Base-by-base conservation (phyloP, 1,139 yeast genomes). In the Scheffersomyces lignicola region DNA sequence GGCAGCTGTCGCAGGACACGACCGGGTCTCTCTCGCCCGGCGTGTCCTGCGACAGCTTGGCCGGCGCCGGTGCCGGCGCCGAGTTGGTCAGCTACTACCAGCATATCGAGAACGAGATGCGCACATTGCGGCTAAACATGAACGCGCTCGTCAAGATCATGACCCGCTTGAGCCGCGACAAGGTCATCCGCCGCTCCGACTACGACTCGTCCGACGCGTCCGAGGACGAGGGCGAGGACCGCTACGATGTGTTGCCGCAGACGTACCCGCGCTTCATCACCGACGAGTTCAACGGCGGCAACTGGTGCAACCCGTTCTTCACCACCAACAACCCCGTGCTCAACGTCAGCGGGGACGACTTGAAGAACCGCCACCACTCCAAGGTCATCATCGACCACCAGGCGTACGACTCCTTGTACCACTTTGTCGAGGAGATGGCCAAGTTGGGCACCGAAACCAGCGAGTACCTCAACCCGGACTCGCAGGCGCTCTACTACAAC, bases 221-320 rank as follows among this genome's bases (percentile, higher is more conserved):
- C 1, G 65, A 60, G 17, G 55, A 47, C 9, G 60, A 56, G 34
- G 71, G 69, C 2, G 61, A 58, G 34, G 70, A 61, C 26, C 47
- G 74, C 20, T 58, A 51, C 41, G 61, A 71, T 31, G 39, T 62
- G 10, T 49, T 83, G 18, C 90, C 90, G 0, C 83, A 81, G 51
- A 62, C 78, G 2, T 76, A 80, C 45, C 86, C 90, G n/a, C 62
- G 92, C 39, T 80, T 82, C 48, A 56, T 83, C 7, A 64, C 70
- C 23, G 77, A 78, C 31, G 80, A 76, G 38, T 83, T 79, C 52
- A 80, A 79, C 47, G 90, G 88, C 7, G 89, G 88, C 7, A 80
- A 80, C 45, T 83, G 87, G 82, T 73, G 78, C 34, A 83, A 81
- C 47, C 85, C 85, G 20, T 80, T 81, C 46, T 78, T 77, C 44